These are phyloP conservation scores for Rubia peregrina DNA, from an alignment of 305 asterid genomes.

Conservation along the genomic window DNA sequence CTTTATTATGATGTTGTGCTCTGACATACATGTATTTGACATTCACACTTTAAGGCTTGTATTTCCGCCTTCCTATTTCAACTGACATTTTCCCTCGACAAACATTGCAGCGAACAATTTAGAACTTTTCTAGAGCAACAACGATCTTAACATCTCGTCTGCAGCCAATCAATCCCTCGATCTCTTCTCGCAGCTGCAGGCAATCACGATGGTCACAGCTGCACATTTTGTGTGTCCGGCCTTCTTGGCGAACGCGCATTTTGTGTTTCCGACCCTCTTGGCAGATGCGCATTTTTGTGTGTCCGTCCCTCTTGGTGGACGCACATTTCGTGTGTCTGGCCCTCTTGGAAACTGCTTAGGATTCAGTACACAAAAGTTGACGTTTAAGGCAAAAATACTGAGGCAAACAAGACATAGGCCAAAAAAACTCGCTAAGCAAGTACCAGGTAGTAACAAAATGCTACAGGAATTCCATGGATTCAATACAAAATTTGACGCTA, in stretches of 20 bases:
- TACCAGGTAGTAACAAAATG: not conserved
- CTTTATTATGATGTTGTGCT: no score
- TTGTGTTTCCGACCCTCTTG: no score
- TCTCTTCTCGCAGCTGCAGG: constrained; percentile 62
- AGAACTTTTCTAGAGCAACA: constrained; percentile 9
- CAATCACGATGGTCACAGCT: constrained; percentile 47
- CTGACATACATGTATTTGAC: no score
- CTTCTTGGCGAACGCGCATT: no score
- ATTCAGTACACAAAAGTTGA: no score
- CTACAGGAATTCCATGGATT: not conserved
- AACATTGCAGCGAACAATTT: not conserved
- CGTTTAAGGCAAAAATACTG: not conserved
- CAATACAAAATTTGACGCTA: not conserved
- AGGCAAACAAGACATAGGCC: not conserved
- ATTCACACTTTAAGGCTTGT: no score
- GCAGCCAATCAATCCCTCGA: constrained; percentile 22
- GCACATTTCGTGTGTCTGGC: no score
- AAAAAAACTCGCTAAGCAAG: not conserved
- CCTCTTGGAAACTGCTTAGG: no score
- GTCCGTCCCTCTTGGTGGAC: no score
- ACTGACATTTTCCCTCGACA: constrained; percentile 10
- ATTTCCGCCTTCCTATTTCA: constrained; percentile 13
- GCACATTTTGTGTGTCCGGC: no score
- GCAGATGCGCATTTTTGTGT: no score
- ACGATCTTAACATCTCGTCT: not conserved